phyloP scores from a whole-genome alignment of 257 asterid genomes.

The Nicotiana noctiflora region DNA sequence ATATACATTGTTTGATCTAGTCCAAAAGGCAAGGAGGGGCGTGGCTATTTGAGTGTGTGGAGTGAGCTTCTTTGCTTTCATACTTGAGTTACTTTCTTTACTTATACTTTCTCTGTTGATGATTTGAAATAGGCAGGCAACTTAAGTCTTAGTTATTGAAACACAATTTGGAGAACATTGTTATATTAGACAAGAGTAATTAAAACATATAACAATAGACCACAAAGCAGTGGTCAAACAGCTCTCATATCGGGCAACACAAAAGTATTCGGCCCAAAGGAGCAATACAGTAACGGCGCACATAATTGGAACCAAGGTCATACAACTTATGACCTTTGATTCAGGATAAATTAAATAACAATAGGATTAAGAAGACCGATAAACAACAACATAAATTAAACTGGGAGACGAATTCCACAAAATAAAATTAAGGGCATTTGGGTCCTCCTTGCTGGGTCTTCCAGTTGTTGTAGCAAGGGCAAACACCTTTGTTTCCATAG shows the following conservation, averaged over 20 bases:
- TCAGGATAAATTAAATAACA: not conserved
- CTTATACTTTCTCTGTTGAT: not conserved
- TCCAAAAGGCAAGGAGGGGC: too few species aligned
- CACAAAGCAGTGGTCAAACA: not conserved
- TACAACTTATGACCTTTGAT: constrained; percentile 1
- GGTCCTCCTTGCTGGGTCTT: constrained; percentile 60
- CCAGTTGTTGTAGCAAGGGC: constrained; percentile 49
- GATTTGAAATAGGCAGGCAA: not conserved
- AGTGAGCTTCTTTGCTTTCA: too few species aligned
- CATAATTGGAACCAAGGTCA: not conserved
- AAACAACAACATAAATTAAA: not conserved
- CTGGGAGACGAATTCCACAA: not conserved
- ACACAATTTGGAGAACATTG: not conserved
- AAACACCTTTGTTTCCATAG: constrained; percentile 39
- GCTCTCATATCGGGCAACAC: constrained; percentile 13
- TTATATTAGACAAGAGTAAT: not conserved
- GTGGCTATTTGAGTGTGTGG: too few species aligned
- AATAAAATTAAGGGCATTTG: constrained; percentile 36
- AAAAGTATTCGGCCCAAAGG: constrained; percentile 5
- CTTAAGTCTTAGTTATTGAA: not conserved
- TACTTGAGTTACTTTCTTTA: not conserved
- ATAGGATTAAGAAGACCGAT: not conserved
- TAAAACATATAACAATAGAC: not conserved
- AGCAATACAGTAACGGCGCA: not conserved
- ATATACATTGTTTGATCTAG: too few species aligned